A percentile compares a stretch with the other conserved stretches of the same genome.
phyloP scores from a whole-genome alignment of 2,329 filamentous ascomycete species.

The Tolypocladium nubicola region DNA sequence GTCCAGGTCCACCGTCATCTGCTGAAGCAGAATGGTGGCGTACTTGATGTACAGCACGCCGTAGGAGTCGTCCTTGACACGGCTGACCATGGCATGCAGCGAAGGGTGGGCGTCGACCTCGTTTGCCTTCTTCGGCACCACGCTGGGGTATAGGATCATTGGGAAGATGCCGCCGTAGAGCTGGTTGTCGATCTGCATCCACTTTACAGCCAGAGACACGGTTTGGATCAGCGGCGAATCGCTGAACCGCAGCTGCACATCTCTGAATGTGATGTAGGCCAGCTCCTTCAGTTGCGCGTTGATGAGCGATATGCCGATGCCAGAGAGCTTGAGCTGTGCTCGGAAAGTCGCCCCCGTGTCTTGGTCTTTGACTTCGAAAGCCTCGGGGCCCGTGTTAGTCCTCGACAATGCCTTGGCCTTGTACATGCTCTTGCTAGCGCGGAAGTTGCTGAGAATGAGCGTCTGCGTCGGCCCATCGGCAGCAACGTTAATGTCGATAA shows the following conservation, averaged over 20 bases:
- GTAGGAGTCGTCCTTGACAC: slow-evolving; percentile 97
- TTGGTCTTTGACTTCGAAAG: slow-evolving; percentile 86
- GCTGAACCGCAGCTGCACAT: slow-evolving; percentile 81
- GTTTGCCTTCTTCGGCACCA: slow-evolving; percentile 92
- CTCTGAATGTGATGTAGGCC: slow-evolving; percentile 85
- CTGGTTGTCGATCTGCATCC: slow-evolving; percentile 98
- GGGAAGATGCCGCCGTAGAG: slow-evolving; percentile 97
- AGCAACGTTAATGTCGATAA: slow-evolving; percentile 92
- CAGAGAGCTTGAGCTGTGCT: slow-evolving; percentile 78
- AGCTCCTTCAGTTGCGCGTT: slow-evolving; percentile 87
- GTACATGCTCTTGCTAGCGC: slow-evolving; percentile 86
- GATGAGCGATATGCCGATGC: slow-evolving; percentile 86
- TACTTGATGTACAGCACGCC: slow-evolving; percentile 98
- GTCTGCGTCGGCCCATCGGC: slow-evolving; percentile 95
- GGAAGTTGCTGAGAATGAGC: slow-evolving; percentile 88
- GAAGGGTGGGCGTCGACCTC: slow-evolving; percentile 96
- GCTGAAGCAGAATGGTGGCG: slow-evolving; percentile 82
- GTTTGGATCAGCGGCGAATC: slow-evolving; percentile 95
- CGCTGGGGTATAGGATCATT: slow-evolving; percentile 91
- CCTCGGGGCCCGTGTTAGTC: slow-evolving; percentile 38
- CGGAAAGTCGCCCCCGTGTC: slow-evolving; percentile 83
- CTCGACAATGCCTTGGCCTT: slow-evolving; percentile 42
- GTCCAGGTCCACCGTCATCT: slow-evolving; percentile 96
- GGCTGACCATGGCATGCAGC: slow-evolving; percentile 79
- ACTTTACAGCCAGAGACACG: slow-evolving; percentile 82